Base-by-base conservation (phyloP, 768 basidiomycete genomes). In the Naganishia onofrii region DNA sequence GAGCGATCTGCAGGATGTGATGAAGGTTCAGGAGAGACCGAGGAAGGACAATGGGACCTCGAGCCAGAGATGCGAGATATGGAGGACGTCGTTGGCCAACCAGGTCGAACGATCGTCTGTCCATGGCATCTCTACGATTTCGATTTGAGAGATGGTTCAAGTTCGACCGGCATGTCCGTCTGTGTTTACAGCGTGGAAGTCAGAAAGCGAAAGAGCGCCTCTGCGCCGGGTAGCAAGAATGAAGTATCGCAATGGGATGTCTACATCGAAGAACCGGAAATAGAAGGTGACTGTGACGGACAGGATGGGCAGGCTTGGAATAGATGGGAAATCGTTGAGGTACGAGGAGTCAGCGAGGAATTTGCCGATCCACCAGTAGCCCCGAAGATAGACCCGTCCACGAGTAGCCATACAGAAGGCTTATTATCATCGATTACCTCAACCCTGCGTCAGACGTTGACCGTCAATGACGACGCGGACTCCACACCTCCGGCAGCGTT, bases 41-140 rank as follows among this genome's bases (percentile, higher is more conserved):
- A 68, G 3, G 5, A 54, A 29, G 1, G 38, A 6, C 32, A 51
- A 9, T 55, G 54, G 44, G 57, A 71, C 46, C 51, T 64, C 9
- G 69, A 70, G 19, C 54, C 58, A 28, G 72, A 73, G 68, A 71
- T 76, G 29, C 71, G 74, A 63, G 75, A 76, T 56, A 75, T 75
- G 38, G 77, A 78, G 56, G 74, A 78, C 31, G 60, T 63, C 19
- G 38, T 63, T 1, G 60, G 60, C 7, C 60, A 63, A 44, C 60
- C 60, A 21, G 60, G 60, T 26, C 36, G 60, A 26, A 63, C 60
- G 38, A 63, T 63, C 29, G 60, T 63, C 19, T 78, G 77, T 66
- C 77, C 77, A 36, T 78, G 77, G 77, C 77, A 78, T 70, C 73
- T 75, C 28, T 78, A 78, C 69, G 77, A 78, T 52, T 78, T 78